Base-by-base conservation (phyloP, 371 early-diverging fungal species). In the Choanephora cucurbitarum region DNA sequence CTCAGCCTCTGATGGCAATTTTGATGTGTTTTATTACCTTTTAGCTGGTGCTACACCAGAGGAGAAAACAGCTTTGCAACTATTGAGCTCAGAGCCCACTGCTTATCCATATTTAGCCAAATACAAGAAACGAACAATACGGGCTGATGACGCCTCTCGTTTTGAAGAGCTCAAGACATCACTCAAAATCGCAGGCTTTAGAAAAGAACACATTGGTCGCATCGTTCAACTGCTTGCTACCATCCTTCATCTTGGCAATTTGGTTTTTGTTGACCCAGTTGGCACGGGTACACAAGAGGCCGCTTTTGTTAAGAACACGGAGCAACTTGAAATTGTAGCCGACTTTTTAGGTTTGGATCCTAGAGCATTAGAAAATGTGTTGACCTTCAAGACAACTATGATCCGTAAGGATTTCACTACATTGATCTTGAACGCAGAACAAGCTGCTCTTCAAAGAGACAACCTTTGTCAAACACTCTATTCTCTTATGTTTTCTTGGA, bases 11-110 rank as follows among this genome's bases (percentile, higher is more conserved):
- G 86, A 94, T 54, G 81, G 90, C 62, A 95, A 91, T 74, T 97
- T 96, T 73, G 91, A 95, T 67, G 86, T 96, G 37, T 94, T 98
- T 70, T 92, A 96, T 72, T 86, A 92, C 51, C 79, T 97, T 34
- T 73, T 91, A 15, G 84, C 79, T 32, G 79, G 75, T 41, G 66
- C 58, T 28, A 55, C 71, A n/a, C 48, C 70, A 28, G 73, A 79
- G n/a, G 75, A 79, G 63, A 64, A 65, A 11, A 32, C 58, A n/a
- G 52, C 56, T 6, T 52, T 75, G 5, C 72, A 69, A 37, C 44
- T 75, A 7, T 47, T 44, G 13, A 43, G 24, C 13, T 17, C 58
- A 41, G 68, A 65, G 42, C 53, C 52, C 28, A 51, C 57, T 43
- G 39, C 32, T 9, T 67, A 63, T 22, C n/a, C 41, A 23, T 73